A percentile compares a stretch with the other conserved stretches of the same genome.
phyloP scores from a whole-genome alignment of 441 rosid genomes.

The Melastoma candidum region DNA sequence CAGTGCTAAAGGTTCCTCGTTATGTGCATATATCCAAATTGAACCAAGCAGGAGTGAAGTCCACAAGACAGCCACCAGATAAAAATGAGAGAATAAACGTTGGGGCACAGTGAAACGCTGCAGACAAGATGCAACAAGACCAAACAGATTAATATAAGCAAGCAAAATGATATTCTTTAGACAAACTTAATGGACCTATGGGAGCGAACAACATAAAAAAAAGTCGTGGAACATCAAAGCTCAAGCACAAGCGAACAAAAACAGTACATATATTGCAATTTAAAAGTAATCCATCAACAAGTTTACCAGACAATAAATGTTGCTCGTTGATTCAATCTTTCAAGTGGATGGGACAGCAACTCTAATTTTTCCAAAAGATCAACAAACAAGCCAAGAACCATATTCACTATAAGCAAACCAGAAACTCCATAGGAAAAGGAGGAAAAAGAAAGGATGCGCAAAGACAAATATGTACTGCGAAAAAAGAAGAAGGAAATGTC shows the following conservation, averaged over 20 bases:
- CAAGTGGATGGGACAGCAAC: too few species aligned
- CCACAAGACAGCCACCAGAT: conserved; percentile 53
- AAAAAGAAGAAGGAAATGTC: neutral
- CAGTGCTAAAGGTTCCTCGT: conserved; percentile 25
- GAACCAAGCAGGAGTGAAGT: conserved; percentile 47
- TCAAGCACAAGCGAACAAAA: too few species aligned
- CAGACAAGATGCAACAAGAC: conserved; percentile 12
- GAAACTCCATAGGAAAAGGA: neutral
- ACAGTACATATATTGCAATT: too few species aligned
- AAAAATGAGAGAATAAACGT: conserved; percentile 61
- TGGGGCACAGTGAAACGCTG: conserved; percentile 70
- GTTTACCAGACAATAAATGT: too few species aligned
- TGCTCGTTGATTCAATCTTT: too few species aligned
- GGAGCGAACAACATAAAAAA: too few species aligned
- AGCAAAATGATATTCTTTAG: neutral
- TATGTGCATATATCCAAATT: conserved; percentile 48
- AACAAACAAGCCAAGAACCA: too few species aligned
- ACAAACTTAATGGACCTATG: neutral
- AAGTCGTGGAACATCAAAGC: too few species aligned
- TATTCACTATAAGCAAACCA: neutral
- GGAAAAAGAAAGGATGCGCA: neutral
- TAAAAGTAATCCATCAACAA: too few species aligned
- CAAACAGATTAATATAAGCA: neutral
- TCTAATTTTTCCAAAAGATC: too few species aligned
- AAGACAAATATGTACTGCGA: neutral